These are phyloP conservation scores for Rhizophlyctis rosea DNA, from an alignment of 192 early-diverging fungal species.

Conservation along the genomic window DNA sequence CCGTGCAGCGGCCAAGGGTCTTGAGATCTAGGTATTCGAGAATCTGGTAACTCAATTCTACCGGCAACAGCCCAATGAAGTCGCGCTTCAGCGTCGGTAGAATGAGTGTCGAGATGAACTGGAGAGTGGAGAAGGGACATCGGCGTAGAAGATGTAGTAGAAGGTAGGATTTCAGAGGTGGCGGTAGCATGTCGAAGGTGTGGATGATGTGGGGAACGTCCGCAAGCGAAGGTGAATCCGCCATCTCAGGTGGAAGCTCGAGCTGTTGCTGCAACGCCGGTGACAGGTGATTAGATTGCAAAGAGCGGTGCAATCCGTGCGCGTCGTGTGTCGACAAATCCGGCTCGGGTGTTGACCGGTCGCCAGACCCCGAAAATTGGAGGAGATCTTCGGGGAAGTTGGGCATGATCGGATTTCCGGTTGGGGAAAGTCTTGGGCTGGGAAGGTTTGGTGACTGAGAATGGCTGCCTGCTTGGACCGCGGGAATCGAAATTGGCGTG, in stretches of 20 bases:
- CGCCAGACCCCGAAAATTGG: neutral
- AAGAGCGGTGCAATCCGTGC: neutral
- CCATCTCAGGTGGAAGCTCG: constrained; percentile 16
- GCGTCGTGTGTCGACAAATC: neutral
- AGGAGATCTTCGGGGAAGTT: neutral
- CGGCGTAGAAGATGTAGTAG: constrained; percentile 85
- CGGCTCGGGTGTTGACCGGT: neutral
- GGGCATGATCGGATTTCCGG: constrained; percentile 18
- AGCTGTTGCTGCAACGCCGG: constrained; percentile 2
- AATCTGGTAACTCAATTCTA: constrained; percentile 64
- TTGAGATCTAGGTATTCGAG: constrained; percentile 78
- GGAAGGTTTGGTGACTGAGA: constrained; percentile 33
- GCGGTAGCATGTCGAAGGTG: constrained; percentile 78
- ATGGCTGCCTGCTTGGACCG: constrained; percentile 15
- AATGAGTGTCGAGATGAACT: constrained; percentile 89
- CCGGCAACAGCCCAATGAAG: constrained; percentile 64
- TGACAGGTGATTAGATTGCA: neutral
- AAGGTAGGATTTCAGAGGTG: constrained; percentile 77
- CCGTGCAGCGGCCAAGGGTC: constrained; percentile 74
- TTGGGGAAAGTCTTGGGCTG: constrained; percentile 48
- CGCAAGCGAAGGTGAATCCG: constrained; percentile 21
- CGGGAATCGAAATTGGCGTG: too few relatives aligned
- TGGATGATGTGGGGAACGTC: constrained; percentile 55
- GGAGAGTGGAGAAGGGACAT: constrained; percentile 75
- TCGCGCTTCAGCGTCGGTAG: constrained; percentile 88